Evolutionary conservation across 75 land plant species (phyloP).

Genomic region (Cryptomeria japonica): DNA sequence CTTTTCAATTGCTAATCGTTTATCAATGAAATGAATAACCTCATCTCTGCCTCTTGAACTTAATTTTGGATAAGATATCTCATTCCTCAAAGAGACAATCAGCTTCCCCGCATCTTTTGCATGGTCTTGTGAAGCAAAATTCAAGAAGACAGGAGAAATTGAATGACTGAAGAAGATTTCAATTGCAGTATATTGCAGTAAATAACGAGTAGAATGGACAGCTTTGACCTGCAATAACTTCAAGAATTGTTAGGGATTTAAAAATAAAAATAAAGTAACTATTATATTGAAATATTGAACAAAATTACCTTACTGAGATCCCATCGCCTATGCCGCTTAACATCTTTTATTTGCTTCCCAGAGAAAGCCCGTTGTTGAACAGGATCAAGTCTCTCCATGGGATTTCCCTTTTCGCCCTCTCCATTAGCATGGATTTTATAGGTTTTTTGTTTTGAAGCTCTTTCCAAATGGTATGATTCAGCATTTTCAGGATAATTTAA

Average conservation of each 20-base stretch:
- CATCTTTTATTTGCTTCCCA: constrained; percentile 35
- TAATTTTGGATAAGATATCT: constrained; percentile 51
- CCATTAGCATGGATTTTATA: constrained; percentile 14
- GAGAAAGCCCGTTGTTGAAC: constrained; percentile 15
- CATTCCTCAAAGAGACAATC: constrained; percentile 75
- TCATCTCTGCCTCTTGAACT: constrained; percentile 55
- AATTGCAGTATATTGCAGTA: constrained; percentile 87
- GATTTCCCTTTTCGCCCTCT: constrained; percentile 38
- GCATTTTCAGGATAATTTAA: constrained; percentile 34
- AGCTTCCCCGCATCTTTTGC: constrained; percentile 81
- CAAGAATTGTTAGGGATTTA: neutral
- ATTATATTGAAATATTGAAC: neutral
- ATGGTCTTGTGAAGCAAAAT: constrained; percentile 73
- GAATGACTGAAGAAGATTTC: constrained; percentile 90
- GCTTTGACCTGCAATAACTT: constrained; percentile 66
- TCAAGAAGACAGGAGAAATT: constrained; percentile 84
- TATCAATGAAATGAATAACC: constrained; percentile 73
- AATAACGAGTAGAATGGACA: constrained; percentile 89
- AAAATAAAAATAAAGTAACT: constrained; percentile 10
- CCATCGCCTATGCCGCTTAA: constrained; percentile 93
- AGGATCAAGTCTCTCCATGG: constrained; percentile 26
- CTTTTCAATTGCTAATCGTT: constrained; percentile 68
- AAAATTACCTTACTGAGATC: constrained; percentile 66
- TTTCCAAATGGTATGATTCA: constrained; percentile 26
- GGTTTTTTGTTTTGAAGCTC: constrained; percentile 28